These are phyloP conservation scores for Amniculicola lignicola DNA, from an alignment of 495 filamentous ascomycete genomes.

Conservation along the genomic window DNA sequence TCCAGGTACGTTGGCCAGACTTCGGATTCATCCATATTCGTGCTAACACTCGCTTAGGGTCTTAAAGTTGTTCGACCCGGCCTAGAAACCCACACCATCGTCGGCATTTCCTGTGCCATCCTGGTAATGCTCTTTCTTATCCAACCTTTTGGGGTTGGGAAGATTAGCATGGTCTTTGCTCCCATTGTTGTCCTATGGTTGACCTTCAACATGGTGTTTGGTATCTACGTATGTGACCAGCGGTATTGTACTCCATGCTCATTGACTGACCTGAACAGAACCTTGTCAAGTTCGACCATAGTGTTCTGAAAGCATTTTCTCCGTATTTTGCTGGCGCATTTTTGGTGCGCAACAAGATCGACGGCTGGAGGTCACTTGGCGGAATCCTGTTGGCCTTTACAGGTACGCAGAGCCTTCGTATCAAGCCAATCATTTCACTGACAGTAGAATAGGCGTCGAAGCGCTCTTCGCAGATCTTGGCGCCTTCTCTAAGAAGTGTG, in stretches of 20 bases:
- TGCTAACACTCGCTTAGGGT: too few relatives aligned
- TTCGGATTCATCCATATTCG: too few relatives aligned
- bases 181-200: slow-evolving; percentile 76
- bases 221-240: slow-evolving; percentile 53
- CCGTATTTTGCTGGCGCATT: slow-evolving; percentile 62
- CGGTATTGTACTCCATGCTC: not conserved
- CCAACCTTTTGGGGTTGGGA: slow-evolving; percentile 68
- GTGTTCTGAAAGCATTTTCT: slow-evolving; percentile 66
- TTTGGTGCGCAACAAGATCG: slow-evolving; percentile 57
- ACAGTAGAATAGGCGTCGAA: too few relatives aligned
- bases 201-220: slow-evolving; percentile 61
- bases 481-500: slow-evolving; percentile 64
- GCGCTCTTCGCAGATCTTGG: slow-evolving; percentile 73
- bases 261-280: slow-evolving; percentile 59
- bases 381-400: slow-evolving; percentile 70
- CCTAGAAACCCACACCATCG: slow-evolving; percentile 54
- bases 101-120: slow-evolving; percentile 67
- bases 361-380: slow-evolving; percentile 66
- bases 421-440: too few relatives aligned
- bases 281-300: slow-evolving; percentile 51
- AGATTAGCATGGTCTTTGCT: slow-evolving; percentile 62
- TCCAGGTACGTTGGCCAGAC: too few relatives aligned
- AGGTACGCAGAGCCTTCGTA: too few relatives aligned
- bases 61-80: slow-evolving; percentile 51
- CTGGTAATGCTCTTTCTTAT: slow-evolving; percentile 64